These are phyloP conservation scores for Suhomyces taliae DNA, from an alignment of 1,139 yeast genomes.

Conservation along the genomic window DNA sequence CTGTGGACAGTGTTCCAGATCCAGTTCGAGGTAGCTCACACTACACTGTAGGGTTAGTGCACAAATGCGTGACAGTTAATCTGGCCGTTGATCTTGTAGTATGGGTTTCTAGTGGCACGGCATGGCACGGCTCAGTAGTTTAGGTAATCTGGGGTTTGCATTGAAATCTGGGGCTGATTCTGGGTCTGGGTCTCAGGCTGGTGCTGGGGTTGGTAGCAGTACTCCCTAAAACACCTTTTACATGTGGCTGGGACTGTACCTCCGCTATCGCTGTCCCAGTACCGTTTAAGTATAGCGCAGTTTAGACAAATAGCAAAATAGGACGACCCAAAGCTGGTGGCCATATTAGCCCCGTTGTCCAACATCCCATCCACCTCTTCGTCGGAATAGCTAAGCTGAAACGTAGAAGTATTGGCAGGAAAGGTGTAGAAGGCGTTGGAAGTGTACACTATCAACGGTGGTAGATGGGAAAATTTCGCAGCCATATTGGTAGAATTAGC, in stretches of 20 bases:
- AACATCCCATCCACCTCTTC: constrained; percentile 47
- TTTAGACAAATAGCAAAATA: constrained; percentile 52
- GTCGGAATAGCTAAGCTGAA: constrained; percentile 49
- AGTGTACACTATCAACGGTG: constrained; percentile 57
- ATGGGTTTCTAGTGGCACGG: no score
- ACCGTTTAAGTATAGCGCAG: constrained; percentile 59
- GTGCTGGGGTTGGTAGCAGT: constrained; percentile 17
- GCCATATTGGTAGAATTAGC: not conserved
- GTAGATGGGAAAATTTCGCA: constrained; percentile 22
- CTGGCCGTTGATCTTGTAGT: no score
- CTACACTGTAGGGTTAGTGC: no score
- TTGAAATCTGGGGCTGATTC: no score
- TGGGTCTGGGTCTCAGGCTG: no score
- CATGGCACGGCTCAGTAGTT: no score
- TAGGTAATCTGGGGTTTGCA: no score
- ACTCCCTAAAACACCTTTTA: constrained; percentile 20
- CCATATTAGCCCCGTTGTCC: constrained; percentile 52
- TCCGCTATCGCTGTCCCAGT: constrained; percentile 40
- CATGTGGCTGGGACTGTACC: constrained; percentile 20
- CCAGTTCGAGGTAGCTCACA: no score
- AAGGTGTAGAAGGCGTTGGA: constrained; percentile 45
- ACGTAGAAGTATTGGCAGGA: constrained; percentile 59
- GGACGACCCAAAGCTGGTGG: constrained; percentile 45
- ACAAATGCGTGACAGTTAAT: no score
- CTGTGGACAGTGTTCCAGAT: no score